Conservation (phyloP, 2,329 filamentous ascomycete genomes). For the Calonectria pteridis region DNA sequence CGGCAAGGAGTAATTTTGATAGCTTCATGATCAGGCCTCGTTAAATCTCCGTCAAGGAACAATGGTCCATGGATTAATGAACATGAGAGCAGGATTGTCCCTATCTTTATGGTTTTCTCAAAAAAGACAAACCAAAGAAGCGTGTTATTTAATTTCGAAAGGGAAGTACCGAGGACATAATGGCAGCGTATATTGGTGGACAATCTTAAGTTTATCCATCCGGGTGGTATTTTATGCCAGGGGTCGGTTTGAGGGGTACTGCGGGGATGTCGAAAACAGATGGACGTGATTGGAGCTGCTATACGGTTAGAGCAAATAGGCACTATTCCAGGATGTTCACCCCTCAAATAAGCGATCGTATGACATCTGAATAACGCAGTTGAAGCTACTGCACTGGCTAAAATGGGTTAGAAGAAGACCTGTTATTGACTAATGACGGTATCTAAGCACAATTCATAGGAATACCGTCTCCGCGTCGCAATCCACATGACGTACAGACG, state of each 20-base stretch:
- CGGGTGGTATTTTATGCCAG: neutral
- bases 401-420: neutral
- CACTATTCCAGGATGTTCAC: neutral
- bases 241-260: neutral
- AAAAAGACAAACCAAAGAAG: neutral
- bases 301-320: neutral
- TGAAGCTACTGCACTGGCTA: neutral
- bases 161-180: neutral
- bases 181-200: neutral
- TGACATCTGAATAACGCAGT: neutral
- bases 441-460: neutral
- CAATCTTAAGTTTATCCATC: neutral
- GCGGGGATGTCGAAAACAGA: neutral
- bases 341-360: neutral
- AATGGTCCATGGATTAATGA: neutral
- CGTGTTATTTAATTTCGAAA: neutral
- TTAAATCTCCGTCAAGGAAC: neutral
- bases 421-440: neutral
- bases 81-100: too few species aligned
- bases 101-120: neutral
- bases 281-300: neutral
- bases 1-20: conserved; percentile 4
- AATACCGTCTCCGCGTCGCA: neutral
- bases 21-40: conserved; percentile 28
- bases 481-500: neutral